phyloP scores from a whole-genome alignment of 805 yeast genomes.

The Dipodascus geniculatus region DNA sequence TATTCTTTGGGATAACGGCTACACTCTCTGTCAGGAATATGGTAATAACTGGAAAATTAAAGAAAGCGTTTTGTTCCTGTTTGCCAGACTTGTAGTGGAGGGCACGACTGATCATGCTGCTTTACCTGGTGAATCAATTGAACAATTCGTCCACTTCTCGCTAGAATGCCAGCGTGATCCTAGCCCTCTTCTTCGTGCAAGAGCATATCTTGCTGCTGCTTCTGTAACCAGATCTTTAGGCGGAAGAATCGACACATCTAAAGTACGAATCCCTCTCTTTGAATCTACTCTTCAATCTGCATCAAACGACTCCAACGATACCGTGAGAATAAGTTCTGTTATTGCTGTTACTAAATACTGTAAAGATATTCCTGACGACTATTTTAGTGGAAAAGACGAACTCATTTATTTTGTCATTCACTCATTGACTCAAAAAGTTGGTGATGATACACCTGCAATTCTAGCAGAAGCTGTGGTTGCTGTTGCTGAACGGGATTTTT shows the following conservation, averaged over 20 bases:
- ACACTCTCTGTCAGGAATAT: neutral
- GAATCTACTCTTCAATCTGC: constrained; percentile 8
- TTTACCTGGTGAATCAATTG: neutral
- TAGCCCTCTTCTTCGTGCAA: constrained; percentile 9
- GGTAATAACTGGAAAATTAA: neutral
- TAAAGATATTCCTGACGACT: constrained; percentile 16
- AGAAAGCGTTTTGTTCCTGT: neutral
- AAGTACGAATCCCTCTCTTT: constrained; percentile 4
- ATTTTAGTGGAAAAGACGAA: constrained; percentile 10
- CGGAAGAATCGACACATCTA: neutral
- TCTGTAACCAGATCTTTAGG: neutral
- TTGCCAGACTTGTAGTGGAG: neutral
- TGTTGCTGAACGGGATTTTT: constrained; percentile 39
- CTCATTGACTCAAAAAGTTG: constrained; percentile 45
- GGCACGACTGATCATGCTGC: neutral
- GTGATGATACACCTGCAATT: constrained; percentile 70
- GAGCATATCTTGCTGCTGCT: constrained; percentile 12
- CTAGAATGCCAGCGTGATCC: neutral
- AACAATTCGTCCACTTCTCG: neutral
- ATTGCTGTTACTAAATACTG: constrained; percentile 5
- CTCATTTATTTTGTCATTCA: constrained; percentile 19
- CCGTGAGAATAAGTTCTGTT: constrained; percentile 13
- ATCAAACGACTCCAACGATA: constrained; percentile 9
- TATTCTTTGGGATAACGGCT: neutral
- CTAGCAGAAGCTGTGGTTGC: constrained; percentile 58